These are phyloP conservation scores for Hypoxylon sp. DNA, from an alignment of 2,329 filamentous ascomycete genomes.

Conservation along the genomic window DNA sequence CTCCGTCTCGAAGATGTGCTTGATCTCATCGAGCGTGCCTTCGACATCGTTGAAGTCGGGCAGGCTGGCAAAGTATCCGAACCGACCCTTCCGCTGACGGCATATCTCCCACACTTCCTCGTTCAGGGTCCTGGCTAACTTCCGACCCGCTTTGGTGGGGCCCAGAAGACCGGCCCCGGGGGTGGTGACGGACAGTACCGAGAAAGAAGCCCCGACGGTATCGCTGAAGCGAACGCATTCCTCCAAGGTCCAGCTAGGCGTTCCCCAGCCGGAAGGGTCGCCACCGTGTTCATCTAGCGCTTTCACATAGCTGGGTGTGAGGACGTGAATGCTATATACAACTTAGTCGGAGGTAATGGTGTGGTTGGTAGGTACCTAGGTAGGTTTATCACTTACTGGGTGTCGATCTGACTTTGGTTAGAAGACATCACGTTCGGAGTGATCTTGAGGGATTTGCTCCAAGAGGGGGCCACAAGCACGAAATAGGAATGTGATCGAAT, in stretches of 20 bases:
- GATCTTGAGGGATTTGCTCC: too few relatives aligned
- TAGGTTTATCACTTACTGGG: background rate
- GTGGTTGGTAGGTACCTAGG: too few relatives aligned
- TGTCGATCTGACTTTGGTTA: background rate
- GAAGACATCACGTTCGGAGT: background rate
- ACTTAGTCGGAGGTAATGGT: background rate
- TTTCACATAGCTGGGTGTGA: conserved; percentile 1
- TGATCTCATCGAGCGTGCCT: conserved; percentile 43
- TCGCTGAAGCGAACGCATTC: conserved; percentile 26
- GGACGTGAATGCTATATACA: conserved; percentile 1
- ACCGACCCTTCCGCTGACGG: conserved; percentile 9
- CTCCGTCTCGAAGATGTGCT: conserved; percentile 39
- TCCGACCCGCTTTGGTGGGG: conserved; percentile 63
- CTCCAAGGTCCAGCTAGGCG: conserved; percentile 21
- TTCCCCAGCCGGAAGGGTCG: conserved; percentile 21
- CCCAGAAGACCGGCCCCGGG: conserved; percentile 65
- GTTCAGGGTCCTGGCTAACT: conserved; percentile 44
- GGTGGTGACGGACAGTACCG: conserved; percentile 65
- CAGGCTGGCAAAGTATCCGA: conserved; percentile 47
- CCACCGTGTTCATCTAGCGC: conserved; percentile 12
- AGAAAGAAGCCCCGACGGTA: conserved; percentile 55
- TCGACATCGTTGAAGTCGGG: conserved; percentile 46
- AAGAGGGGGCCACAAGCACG: background rate
- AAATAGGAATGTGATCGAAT: background rate
- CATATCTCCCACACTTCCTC: conserved; percentile 24